phyloP scores from a whole-genome alignment of 2,329 filamentous ascomycete genomes.

The Arthrobotrys entomopaga region DNA sequence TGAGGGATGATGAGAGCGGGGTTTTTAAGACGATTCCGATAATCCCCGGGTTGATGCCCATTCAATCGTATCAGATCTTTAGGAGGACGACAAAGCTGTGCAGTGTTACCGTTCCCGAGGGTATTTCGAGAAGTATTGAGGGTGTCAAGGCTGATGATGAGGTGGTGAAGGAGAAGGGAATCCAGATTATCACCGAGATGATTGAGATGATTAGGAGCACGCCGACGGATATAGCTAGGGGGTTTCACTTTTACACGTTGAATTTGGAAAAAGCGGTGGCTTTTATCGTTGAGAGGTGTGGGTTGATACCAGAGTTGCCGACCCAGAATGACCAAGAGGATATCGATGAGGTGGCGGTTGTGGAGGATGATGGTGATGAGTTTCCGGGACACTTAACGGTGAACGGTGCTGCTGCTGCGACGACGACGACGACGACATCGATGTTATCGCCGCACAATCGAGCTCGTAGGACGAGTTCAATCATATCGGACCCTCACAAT shows the following conservation, averaged over 20 bases:
- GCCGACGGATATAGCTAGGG: constrained; percentile 67
- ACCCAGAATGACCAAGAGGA: constrained; percentile 46
- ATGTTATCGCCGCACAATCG: not conserved
- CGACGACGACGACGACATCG: constrained; percentile 7
- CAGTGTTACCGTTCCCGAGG: constrained; percentile 80
- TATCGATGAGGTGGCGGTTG: constrained; percentile 62
- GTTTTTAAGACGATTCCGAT: constrained; percentile 87
- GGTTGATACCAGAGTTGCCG: constrained; percentile 74
- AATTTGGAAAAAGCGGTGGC: constrained; percentile 96
- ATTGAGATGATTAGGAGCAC: constrained; percentile 76
- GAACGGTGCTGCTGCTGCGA: constrained; percentile 13
- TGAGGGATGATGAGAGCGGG: constrained; percentile 84
- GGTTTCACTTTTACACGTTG: constrained; percentile 97
- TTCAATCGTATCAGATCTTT: constrained; percentile 96
- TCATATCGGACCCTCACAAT: constrained; percentile 87
- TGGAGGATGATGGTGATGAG: constrained; percentile 63
- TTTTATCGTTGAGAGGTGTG: constrained; percentile 85
- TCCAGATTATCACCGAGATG: constrained; percentile 85
- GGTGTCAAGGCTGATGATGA: constrained; percentile 81
- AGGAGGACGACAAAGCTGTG: constrained; percentile 93
- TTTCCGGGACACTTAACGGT: constrained; percentile 55
- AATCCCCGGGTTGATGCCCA: constrained; percentile 94
- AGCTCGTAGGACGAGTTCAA: constrained; percentile 75
- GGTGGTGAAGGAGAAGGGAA: constrained; percentile 79
- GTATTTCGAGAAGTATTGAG: constrained; percentile 76